Percentiles rank a stretch among this genome's conserved stretches.
phyloP scores from a whole-genome alignment of 768 basidiomycete species.

The Xerocomellus amylosporus region DNA sequence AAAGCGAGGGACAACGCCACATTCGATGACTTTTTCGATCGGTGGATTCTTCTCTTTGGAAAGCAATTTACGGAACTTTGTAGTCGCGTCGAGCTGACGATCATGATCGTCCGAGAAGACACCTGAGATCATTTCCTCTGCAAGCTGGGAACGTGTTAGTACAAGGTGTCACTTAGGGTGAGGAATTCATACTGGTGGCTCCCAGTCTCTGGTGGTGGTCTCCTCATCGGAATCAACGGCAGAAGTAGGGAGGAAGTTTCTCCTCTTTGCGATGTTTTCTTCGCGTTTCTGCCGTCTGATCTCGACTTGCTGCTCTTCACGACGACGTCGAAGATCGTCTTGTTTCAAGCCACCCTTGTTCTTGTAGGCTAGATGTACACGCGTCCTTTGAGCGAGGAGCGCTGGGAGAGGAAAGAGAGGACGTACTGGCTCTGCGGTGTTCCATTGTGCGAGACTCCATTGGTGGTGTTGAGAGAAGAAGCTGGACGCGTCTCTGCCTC shows the following conservation, averaged over 20 bases:
- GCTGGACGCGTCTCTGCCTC: conserved; percentile 11
- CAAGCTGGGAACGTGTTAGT: conserved; percentile 47
- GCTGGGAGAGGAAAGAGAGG: conserved; percentile 4
- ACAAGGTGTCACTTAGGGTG: conserved; percentile 9
- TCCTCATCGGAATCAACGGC: conserved; percentile 92
- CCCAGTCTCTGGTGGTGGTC: conserved; percentile 63
- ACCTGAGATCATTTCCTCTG: conserved; percentile 88
- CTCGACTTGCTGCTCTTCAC: conserved; percentile 98
- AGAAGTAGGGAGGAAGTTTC: conserved; percentile 81
- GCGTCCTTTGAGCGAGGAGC: conserved; percentile 35
- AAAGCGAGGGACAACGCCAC: conserved; percentile 95
- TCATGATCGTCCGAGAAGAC: conserved; percentile 92
- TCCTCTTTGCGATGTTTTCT: conserved; percentile 96
- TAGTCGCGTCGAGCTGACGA: conserved; percentile 93
- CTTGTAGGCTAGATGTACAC: conserved; percentile 71
- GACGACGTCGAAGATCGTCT: conserved; percentile 91
- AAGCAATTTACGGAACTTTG: conserved; percentile 96
- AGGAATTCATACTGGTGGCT: conserved; percentile 57
- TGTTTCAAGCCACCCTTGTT: conserved; percentile 85
- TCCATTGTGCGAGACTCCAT: conserved; percentile 72
- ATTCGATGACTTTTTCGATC: conserved; percentile 97
- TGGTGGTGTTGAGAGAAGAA: conserved; percentile 6
- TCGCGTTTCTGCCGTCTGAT: conserved; percentile 98
- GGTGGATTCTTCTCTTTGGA: conserved; percentile 99
- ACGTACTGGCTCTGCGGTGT: conserved; percentile 68